phyloP scores from a whole-genome alignment of 768 basidiomycete species.

The Lactarius evosmus region DNA sequence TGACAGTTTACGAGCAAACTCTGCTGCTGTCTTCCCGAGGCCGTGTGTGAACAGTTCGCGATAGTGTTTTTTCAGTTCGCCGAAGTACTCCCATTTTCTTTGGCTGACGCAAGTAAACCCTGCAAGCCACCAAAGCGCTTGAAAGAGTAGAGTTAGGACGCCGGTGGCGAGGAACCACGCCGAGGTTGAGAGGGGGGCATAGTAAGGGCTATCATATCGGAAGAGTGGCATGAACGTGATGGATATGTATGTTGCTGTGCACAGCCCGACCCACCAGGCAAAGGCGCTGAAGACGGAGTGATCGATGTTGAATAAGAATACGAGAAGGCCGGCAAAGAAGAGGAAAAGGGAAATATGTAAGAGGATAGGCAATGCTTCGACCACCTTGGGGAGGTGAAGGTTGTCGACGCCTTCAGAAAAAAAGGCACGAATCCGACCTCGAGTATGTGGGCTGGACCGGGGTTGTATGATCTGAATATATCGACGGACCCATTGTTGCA shows the following conservation, averaged over 20 bases:
- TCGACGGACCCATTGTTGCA: constrained; percentile 7
- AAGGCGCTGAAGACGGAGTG: not conserved
- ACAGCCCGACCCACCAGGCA: not conserved
- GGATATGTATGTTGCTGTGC: not conserved
- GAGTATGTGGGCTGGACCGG: not conserved
- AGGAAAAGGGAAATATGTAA: constrained; percentile 9
- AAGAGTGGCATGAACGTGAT: constrained; percentile 6
- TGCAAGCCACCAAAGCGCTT: not conserved
- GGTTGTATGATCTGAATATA: not conserved
- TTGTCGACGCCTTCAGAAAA: not conserved
- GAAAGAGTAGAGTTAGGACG: not conserved
- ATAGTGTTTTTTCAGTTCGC: not conserved
- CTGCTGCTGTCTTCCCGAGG: not conserved
- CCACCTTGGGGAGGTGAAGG: not conserved
- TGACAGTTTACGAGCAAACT: not conserved
- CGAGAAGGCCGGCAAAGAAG: constrained; percentile 6
- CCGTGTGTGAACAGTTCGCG: not conserved
- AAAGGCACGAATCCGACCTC: not conserved
- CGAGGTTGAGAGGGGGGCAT: not conserved
- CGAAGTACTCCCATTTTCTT: not conserved
- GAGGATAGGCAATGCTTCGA: not conserved
- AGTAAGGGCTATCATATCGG: too few species aligned
- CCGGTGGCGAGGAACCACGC: not conserved
- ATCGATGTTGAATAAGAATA: constrained; percentile 4
- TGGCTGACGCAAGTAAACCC: not conserved